phyloP scores from a whole-genome alignment of 106 monocot species.

The Dioscorea alata region DNA sequence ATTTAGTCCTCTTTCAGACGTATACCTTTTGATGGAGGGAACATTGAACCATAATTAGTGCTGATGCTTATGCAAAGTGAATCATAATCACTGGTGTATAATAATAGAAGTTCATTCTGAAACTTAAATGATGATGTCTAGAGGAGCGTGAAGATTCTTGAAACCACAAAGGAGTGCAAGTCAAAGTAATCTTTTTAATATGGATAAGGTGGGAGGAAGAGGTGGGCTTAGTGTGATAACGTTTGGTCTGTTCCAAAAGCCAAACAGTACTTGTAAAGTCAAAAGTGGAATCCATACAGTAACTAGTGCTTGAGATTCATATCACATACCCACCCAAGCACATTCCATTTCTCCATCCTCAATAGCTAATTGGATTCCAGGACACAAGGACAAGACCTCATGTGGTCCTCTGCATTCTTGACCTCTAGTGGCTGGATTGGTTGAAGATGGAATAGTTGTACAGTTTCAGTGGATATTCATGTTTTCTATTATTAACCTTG shows the following conservation, averaged over 20 bases:
- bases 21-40: not conserved
- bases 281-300: constrained; percentile 1
- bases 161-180: not conserved
- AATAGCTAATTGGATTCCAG: not conserved
- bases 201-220: not conserved
- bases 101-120: not conserved
- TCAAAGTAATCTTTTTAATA: constrained; percentile 3
- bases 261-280: constrained; percentile 10
- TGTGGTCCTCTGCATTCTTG: too few species aligned
- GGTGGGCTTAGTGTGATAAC: not conserved
- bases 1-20: too few species aligned
- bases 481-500: not conserved
- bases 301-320: not conserved
- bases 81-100: not conserved
- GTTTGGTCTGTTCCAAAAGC: constrained; percentile 8
- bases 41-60: not conserved
- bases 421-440: too few species aligned
- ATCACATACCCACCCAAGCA: not conserved
- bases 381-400: too few species aligned
- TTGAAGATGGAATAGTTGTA: not conserved
- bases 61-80: not conserved
- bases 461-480: not conserved
- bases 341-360: not conserved
- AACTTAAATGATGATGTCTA: not conserved
- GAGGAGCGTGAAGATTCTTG: constrained; percentile 2